phyloP scores from a whole-genome alignment of 2,329 filamentous ascomycete species.

The Trichoderma gracile region DNA sequence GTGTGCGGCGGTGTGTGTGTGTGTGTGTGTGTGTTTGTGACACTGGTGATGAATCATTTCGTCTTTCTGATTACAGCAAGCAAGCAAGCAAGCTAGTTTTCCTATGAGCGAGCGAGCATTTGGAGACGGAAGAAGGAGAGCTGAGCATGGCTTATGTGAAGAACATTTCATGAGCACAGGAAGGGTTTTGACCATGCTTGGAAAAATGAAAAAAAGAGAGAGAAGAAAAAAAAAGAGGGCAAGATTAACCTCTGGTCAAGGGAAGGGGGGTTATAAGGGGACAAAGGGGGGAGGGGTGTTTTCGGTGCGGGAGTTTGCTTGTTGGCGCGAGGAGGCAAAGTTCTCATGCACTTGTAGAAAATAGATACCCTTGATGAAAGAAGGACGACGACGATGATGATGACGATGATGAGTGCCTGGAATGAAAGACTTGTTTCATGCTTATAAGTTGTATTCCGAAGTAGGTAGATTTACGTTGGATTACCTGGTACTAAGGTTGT shows the following conservation, averaged over 20 bases:
- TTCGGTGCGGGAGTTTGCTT: conserved; percentile 8
- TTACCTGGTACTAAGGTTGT: no score
- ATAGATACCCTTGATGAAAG: conserved; percentile 44
- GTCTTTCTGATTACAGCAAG: conserved; percentile 20
- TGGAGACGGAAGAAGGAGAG: neutral
- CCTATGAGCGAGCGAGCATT: conserved; percentile 16
- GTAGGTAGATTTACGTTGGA: no score
- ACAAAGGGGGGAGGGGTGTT: conserved; percentile 13
- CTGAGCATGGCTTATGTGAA: neutral
- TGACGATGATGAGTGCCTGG: neutral
- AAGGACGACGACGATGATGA: conserved; percentile 15
- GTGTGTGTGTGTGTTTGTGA: neutral
- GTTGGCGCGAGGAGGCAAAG: conserved; percentile 25
- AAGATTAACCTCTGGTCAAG: neutral
- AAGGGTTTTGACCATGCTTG: neutral
- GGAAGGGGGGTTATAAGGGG: neutral
- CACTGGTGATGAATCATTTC: neutral
- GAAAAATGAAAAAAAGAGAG: neutral
- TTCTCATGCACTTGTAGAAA: conserved; percentile 38
- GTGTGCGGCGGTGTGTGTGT: neutral
- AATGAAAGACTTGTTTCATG: no score
- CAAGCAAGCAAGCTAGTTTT: neutral
- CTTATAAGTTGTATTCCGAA: no score
- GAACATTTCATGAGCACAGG: neutral
- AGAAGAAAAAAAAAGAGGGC: no score